Evolutionary conservation across 148 eudicot genomes (phyloP).

Genomic region (Tetragonia tetragonoides): DNA sequence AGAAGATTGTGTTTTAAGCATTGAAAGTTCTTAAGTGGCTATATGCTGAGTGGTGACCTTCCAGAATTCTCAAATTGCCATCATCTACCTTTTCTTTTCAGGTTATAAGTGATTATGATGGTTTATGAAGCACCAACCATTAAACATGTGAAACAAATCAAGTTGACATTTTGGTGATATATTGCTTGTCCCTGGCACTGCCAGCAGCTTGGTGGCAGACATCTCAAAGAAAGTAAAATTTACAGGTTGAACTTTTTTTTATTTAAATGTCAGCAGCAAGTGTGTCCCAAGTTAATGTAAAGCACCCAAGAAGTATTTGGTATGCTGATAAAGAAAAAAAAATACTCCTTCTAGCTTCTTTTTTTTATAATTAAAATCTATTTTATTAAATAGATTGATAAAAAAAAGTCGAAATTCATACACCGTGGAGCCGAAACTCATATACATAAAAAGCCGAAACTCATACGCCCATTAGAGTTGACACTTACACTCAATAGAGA

Average conservation of each 20-base stretch:
- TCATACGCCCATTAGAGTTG: no score
- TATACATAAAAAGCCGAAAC: no score
- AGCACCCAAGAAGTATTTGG: no score
- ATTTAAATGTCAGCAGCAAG: conserved; percentile 6
- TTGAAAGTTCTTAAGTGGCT: background rate
- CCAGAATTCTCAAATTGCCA: background rate
- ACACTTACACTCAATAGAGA: no score
- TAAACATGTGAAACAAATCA: conserved; percentile 14
- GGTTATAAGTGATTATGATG: background rate
- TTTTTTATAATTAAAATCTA: no score
- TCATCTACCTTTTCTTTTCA: background rate
- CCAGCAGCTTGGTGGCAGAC: conserved; percentile 26
- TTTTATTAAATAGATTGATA: no score
- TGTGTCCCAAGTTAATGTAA: background rate
- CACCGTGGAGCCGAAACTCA: no score
- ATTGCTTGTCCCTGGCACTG: conserved; percentile 4
- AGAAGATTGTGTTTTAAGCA: background rate
- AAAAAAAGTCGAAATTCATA: no score
- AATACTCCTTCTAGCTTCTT: no score
- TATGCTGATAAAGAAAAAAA: no score
- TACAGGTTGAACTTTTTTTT: conserved; percentile 9
- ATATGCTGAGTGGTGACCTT: background rate
- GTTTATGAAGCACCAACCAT: conserved; percentile 3
- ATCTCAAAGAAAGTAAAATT: conserved; percentile 20
- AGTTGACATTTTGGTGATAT: conserved; percentile 21